phyloP scores from a whole-genome alignment of 345 rosid genomes.

The Euphorbia peplus region DNA sequence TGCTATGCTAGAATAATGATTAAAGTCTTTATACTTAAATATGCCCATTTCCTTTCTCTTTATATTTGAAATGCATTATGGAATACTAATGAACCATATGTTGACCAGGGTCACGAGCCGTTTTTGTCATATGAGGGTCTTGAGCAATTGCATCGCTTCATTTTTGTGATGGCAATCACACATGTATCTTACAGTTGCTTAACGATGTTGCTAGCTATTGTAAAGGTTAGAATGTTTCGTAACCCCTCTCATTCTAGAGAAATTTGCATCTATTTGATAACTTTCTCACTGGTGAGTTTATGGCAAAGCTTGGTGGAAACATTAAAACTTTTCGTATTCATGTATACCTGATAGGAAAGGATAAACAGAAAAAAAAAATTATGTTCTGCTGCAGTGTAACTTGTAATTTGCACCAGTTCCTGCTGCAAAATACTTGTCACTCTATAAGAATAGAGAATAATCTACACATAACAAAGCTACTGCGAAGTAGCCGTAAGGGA shows the following conservation, averaged over 20 bases:
- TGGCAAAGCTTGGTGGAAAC: not conserved
- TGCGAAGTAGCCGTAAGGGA: too few relatives aligned
- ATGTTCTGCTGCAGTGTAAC: not conserved
- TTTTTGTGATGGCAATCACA: slow-evolving; percentile 95
- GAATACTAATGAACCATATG: slow-evolving; percentile 14
- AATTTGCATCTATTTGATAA: slow-evolving; percentile 9
- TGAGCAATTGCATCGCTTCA: slow-evolving; percentile 95
- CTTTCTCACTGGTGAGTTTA: not conserved
- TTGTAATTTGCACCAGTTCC: not conserved
- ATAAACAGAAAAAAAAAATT: not conserved
- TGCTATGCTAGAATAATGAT: not conserved
- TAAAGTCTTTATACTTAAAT: slow-evolving; percentile 1
- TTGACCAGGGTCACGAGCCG: slow-evolving; percentile 73
- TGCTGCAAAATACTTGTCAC: not conserved
- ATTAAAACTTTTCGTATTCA: not conserved
- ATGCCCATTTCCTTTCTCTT: not conserved
- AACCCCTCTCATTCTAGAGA: not conserved
- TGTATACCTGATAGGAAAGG: not conserved
- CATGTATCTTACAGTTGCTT: slow-evolving; percentile 93
- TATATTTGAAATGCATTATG: not conserved
- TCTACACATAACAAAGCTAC: not conserved
- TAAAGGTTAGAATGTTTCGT: slow-evolving; percentile 51
- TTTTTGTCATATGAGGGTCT: slow-evolving; percentile 90
- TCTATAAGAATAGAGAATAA: not conserved
- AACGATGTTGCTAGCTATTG: slow-evolving; percentile 88